A percentile compares a stretch with the other conserved stretches of the same genome.
These are phyloP conservation scores for Lagerstroemia speciosa DNA, from an alignment of 345 rosid species.

Conservation along the genomic window DNA sequence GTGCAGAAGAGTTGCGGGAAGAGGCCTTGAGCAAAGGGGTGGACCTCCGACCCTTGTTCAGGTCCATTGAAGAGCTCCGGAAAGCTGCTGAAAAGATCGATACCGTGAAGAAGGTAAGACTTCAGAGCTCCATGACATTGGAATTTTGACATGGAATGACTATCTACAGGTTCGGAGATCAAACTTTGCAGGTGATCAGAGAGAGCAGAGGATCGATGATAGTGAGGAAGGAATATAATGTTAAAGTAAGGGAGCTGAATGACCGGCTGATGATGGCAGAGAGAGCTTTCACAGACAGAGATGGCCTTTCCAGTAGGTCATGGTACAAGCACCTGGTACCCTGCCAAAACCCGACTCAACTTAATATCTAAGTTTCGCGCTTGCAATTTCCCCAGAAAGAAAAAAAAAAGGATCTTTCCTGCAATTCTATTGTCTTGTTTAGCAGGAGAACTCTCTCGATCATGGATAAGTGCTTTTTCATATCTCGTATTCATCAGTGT, in stretches of 20 bases:
- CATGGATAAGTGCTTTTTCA: too few relatives aligned
- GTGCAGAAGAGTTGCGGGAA: conserved; percentile 41
- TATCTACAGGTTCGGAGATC: background rate
- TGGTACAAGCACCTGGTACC: conserved; percentile 79
- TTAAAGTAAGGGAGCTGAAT: conserved; percentile 50
- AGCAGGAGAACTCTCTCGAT: too few relatives aligned
- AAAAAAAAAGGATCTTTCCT: too few relatives aligned
- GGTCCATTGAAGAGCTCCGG: conserved; percentile 45
- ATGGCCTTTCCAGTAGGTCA: conserved; percentile 55
- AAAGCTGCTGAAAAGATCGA: conserved; percentile 43
- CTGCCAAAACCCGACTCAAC: background rate
- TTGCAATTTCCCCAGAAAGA: too few relatives aligned
- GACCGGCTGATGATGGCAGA: conserved; percentile 81
- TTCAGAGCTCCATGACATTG: background rate
- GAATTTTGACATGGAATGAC: background rate
- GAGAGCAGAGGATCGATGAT: conserved; percentile 30
- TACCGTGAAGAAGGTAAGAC: conserved; percentile 41
- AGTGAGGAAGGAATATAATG: conserved; percentile 20
- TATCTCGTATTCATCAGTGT: background rate
- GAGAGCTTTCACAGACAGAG: conserved; percentile 58
- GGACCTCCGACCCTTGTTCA: conserved; percentile 37
- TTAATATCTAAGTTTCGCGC: background rate
- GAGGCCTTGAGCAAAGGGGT: conserved; percentile 30
- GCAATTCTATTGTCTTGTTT: too few relatives aligned
- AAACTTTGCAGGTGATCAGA: conserved; percentile 26